A percentile compares a stretch with the other conserved stretches of the same genome.
These are phyloP conservation scores for Fraxinus anomala DNA, from an alignment of 257 asterid genomes.

Conservation along the genomic window DNA sequence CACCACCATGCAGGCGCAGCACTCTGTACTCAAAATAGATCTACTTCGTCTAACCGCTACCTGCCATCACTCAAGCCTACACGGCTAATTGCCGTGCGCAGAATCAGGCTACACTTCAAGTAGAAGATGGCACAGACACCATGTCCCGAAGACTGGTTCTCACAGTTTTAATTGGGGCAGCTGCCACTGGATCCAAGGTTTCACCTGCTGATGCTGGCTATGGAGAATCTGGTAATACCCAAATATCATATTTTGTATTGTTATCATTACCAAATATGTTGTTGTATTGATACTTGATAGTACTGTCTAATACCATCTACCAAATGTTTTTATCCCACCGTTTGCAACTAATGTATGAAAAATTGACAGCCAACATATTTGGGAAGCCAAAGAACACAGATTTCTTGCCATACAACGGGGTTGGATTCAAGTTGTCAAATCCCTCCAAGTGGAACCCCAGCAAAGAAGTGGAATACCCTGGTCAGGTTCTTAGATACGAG, in stretches of 20 bases:
- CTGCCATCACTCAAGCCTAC: slow-evolving; percentile 33
- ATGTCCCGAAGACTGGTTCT: slow-evolving; percentile 72
- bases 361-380: slow-evolving; percentile 65
- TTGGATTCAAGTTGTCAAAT: slow-evolving; percentile 56
- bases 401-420: slow-evolving; percentile 46
- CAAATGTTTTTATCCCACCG: neutral
- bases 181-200: slow-evolving; percentile 66
- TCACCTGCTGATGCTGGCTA: slow-evolving; percentile 86
- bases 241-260: neutral
- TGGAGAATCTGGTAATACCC: slow-evolving; percentile 70
- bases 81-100: slow-evolving; percentile 62
- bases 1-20: slow-evolving; percentile 1
- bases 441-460: slow-evolving; percentile 89
- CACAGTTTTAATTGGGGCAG: slow-evolving; percentile 65
- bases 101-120: slow-evolving; percentile 33
- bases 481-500: slow-evolving; percentile 61
- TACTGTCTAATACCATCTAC: neutral
- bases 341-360: neutral
- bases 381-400: slow-evolving; percentile 81
- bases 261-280: too few relatives aligned
- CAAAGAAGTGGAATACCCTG: slow-evolving; percentile 68
- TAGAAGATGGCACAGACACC: slow-evolving; percentile 33
- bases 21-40: slow-evolving; percentile 45
- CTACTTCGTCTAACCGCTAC: slow-evolving; percentile 32
- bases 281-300: too few relatives aligned